Evolutionary conservation across 169 alveolate species (phyloP).

Genomic region (Gregarina niphandrodes): DNA sequence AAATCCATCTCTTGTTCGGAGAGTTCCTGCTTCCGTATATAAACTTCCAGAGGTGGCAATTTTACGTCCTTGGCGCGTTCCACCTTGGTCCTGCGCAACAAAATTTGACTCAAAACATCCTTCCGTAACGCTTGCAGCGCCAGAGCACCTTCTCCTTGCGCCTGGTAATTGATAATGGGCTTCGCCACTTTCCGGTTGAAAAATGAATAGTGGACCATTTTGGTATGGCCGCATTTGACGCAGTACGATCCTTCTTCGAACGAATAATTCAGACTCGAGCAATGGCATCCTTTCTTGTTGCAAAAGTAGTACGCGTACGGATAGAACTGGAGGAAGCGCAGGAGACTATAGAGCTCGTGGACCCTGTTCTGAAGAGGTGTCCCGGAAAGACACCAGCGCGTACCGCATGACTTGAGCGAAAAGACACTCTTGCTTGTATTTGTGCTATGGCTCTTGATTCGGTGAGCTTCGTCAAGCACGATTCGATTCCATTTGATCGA

Average conservation of each 20-base stretch:
- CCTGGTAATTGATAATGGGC: constrained; percentile 49
- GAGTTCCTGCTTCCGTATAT: constrained; percentile 35
- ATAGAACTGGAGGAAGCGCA: constrained; percentile 64
- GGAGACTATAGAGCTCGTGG: constrained; percentile 72
- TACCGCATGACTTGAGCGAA: constrained; percentile 36
- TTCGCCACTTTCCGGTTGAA: constrained; percentile 46
- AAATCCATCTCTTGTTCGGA: constrained; percentile 46
- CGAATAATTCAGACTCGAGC: constrained; percentile 36
- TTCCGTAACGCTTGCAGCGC: constrained; percentile 27
- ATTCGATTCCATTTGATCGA: constrained; percentile 46
- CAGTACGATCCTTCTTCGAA: constrained; percentile 40
- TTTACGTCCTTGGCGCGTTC: constrained; percentile 50
- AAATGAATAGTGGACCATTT: constrained; percentile 44
- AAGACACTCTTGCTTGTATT: constrained; percentile 57
- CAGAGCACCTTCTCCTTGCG: constrained; percentile 38
- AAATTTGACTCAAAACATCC: constrained; percentile 20
- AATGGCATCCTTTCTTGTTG: constrained; percentile 45
- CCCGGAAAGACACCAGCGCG: constrained; percentile 84
- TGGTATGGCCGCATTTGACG: constrained; percentile 42
- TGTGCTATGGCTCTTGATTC: constrained; percentile 67
- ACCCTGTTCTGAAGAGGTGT: constrained; percentile 86
- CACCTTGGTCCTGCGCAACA: constrained; percentile 50
- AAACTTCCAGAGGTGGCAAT: constrained; percentile 45
- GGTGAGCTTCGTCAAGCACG: constrained; percentile 81
- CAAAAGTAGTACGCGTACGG: constrained; percentile 69